Conservation (phyloP, 768 basidiomycete species). For the Hortiboletus flavorubellus region DNA sequence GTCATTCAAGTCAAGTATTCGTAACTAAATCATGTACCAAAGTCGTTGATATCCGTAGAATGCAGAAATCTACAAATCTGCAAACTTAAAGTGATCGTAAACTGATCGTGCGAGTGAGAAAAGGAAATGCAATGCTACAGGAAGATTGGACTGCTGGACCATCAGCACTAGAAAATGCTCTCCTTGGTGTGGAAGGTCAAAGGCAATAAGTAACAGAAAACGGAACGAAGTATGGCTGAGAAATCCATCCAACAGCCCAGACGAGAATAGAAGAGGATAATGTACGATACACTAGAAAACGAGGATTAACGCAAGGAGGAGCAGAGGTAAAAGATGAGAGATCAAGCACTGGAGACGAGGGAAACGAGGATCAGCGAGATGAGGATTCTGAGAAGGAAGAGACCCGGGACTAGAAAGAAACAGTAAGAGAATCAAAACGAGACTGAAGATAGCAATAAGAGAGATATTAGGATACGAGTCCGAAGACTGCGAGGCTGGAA, state of each 20-base stretch:
- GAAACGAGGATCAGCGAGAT: constrained; percentile 12
- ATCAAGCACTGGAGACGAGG: constrained; percentile 11
- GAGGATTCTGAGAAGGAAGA: constrained; percentile 6
- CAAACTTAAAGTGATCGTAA: constrained; percentile 10
- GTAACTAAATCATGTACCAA: constrained; percentile 25
- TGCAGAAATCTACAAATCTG: constrained; percentile 36
- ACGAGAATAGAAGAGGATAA: constrained; percentile 27
- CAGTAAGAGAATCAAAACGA: constrained; percentile 20
- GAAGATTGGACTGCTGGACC: constrained; percentile 27
- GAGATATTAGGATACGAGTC: constrained; percentile 33
- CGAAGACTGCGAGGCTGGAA: constrained; percentile 26
- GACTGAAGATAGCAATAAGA: constrained; percentile 35
- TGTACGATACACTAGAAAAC: constrained; percentile 30
- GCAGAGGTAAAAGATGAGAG: constrained; percentile 16
- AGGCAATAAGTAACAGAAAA: constrained; percentile 35
- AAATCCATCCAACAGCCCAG: constrained; percentile 32
- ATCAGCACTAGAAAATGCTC: constrained; percentile 29
- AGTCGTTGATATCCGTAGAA: constrained; percentile 19
- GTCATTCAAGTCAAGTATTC: constrained; percentile 20
- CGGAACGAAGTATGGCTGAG: constrained; percentile 23
- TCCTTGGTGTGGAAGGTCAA: constrained; percentile 36
- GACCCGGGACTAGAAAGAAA: constrained; percentile 18
- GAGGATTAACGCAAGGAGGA: constrained; percentile 32
- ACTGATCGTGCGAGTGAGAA: constrained; percentile 14
- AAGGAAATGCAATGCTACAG: constrained; percentile 37